Conservation (phyloP, 1,284 basidiomycete genomes). For the Pyrrhoderma noxium region DNA sequence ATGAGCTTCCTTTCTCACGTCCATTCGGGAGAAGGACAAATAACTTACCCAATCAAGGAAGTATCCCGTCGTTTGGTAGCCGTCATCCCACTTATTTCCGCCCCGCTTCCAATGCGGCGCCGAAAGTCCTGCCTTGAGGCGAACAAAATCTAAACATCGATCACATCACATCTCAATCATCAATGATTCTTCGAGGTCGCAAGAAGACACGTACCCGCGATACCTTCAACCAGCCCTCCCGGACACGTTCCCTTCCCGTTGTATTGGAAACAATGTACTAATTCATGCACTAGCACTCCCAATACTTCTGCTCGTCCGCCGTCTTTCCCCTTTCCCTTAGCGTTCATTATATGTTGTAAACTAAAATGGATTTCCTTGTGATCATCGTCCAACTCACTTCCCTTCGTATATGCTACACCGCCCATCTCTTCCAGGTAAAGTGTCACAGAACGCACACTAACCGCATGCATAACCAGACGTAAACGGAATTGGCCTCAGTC, state of each 20-base stretch:
- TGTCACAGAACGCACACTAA: slow-evolving; percentile 15
- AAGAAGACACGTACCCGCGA: slow-evolving; percentile 46
- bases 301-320: slow-evolving; percentile 42
- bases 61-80: slow-evolving; percentile 62
- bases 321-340: slow-evolving; percentile 30
- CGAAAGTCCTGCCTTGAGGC: slow-evolving; percentile 45
- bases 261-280: slow-evolving; percentile 70
- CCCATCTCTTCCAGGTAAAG: slow-evolving; percentile 34
- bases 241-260: slow-evolving; percentile 53
- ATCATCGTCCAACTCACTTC: slow-evolving; percentile 39
- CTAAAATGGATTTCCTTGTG: slow-evolving; percentile 67
- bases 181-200: neutral
- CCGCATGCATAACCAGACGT: neutral
- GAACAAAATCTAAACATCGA: slow-evolving; percentile 51
- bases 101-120: slow-evolving; percentile 59
- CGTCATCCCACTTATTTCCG: slow-evolving; percentile 58
- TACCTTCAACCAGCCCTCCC: slow-evolving; percentile 62
- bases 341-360: slow-evolving; percentile 48
- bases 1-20: neutral
- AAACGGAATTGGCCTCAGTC: neutral
- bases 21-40: neutral
- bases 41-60: slow-evolving; percentile 58
- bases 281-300: slow-evolving; percentile 60
- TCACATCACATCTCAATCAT: neutral
- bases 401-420: slow-evolving; percentile 54